Conservation (phyloP, 192 early-diverging fungal genomes). For the Neocallimastix lanati region DNA sequence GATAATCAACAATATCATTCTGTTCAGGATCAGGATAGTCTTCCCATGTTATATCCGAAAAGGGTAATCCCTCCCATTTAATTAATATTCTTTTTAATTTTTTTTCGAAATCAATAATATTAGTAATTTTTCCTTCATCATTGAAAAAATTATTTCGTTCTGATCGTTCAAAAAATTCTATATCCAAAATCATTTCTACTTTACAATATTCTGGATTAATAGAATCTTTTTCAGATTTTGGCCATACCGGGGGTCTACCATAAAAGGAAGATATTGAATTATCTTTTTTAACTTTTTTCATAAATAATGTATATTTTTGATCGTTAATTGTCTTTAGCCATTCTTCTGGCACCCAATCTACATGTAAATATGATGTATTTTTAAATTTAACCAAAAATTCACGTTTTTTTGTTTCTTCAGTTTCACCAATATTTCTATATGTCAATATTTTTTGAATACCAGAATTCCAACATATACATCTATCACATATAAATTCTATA, state of each 20-base stretch:
- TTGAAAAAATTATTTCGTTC: background rate
- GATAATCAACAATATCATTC: background rate
- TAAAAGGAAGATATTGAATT: background rate
- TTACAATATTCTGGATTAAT: slow-evolving; percentile 5
- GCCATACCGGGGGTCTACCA: background rate
- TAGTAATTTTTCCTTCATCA: background rate
- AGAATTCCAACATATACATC: background rate
- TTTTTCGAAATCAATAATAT: slow-evolving; percentile 3
- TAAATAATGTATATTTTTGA: slow-evolving; percentile 7
- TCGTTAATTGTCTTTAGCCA: slow-evolving; percentile 12
- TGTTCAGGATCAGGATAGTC: background rate
- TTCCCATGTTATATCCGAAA: slow-evolving; percentile 22
- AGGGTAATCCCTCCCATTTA: slow-evolving; percentile 41
- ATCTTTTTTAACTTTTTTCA: slow-evolving; percentile 2
- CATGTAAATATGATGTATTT: slow-evolving; percentile 10
- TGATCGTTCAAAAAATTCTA: background rate
- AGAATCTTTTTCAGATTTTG: slow-evolving; percentile 12
- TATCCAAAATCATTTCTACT: slow-evolving; percentile 18
- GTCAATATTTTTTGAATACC: background rate
- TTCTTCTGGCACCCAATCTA: slow-evolving; percentile 19
- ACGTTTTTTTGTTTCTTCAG: background rate
- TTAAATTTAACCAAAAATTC: slow-evolving; percentile 25
- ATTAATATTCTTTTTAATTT: slow-evolving; percentile 30
- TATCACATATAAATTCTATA: background rate
- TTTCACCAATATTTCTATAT: background rate